Evolutionary conservation across 768 basidiomycete species (phyloP).

Genomic region (Pluteus cervinus): DNA sequence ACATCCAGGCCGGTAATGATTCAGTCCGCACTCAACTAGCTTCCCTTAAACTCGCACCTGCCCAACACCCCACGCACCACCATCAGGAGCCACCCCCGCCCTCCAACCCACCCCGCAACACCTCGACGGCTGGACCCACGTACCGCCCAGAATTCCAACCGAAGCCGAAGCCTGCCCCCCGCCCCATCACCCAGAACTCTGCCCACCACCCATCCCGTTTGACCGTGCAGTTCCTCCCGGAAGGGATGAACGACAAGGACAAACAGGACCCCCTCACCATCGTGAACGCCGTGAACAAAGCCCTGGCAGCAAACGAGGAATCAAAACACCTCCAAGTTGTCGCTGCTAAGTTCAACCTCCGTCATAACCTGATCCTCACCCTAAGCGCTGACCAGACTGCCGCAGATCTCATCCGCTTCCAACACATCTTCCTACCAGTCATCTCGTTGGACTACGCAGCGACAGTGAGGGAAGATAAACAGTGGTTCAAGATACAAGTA

Average conservation of each 20-base stretch:
- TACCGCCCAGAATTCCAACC: too few relatives aligned
- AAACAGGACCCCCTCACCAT: slow-evolving; percentile 2
- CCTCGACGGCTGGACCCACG: too few relatives aligned
- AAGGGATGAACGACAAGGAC: slow-evolving; percentile 5
- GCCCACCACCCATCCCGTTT: slow-evolving; percentile 11
- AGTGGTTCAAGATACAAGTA: slow-evolving; percentile 14
- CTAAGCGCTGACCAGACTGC: slow-evolving; percentile 13
- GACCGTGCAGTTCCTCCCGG: slow-evolving; percentile 8
- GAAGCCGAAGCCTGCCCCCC: too few relatives aligned
- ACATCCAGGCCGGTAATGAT: too few relatives aligned
- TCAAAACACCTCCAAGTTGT: slow-evolving; percentile 11
- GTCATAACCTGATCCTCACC: slow-evolving; percentile 12
- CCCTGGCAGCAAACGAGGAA: slow-evolving; percentile 3
- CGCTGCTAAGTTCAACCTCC: slow-evolving; percentile 11
- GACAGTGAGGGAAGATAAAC: slow-evolving; percentile 12
- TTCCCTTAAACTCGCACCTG: too few relatives aligned
- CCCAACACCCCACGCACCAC: too few relatives aligned
- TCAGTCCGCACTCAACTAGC: too few relatives aligned
- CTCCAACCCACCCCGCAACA: too few relatives aligned
- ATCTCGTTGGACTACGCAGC: slow-evolving; percentile 4
- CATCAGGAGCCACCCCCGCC: too few relatives aligned
- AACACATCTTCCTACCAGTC: slow-evolving; percentile 5
- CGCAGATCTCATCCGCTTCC: slow-evolving; percentile 9
- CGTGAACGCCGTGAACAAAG: slow-evolving; percentile 7
- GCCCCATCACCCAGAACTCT: too few relatives aligned